Evolutionary conservation across 2,329 filamentous ascomycete species (phyloP).

Genomic region (Mycogone perniciosa): DNA sequence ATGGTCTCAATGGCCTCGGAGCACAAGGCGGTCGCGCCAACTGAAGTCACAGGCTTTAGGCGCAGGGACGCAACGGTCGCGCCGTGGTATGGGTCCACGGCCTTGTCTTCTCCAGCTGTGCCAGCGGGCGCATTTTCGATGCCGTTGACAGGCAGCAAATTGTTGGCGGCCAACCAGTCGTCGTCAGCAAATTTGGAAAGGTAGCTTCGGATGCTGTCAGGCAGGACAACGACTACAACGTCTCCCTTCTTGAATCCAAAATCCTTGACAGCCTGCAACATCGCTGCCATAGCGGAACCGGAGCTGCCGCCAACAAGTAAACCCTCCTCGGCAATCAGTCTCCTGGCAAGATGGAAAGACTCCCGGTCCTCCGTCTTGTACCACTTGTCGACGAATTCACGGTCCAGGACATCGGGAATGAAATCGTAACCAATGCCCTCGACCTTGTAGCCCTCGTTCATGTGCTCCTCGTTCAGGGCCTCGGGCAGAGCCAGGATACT

Average conservation of each 20-base stretch:
- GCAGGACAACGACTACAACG: constrained; percentile 82
- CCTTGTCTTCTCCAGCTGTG: constrained; percentile 30
- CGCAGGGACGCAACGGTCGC: constrained; percentile 78
- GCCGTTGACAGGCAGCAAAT: constrained; percentile 63
- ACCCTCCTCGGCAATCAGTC: constrained; percentile 89
- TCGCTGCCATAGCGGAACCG: constrained; percentile 82
- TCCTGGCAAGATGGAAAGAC: constrained; percentile 83
- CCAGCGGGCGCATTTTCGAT: constrained; percentile 42
- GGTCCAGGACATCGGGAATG: constrained; percentile 86
- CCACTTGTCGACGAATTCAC: constrained; percentile 78
- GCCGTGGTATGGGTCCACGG: constrained; percentile 63
- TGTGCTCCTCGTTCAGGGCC: constrained; percentile 68
- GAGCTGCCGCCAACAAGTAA: constrained; percentile 89
- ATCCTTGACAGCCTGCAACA: constrained; percentile 71
- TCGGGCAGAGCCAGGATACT: constrained; percentile 84
- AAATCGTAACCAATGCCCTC: constrained; percentile 99
- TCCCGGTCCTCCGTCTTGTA: constrained; percentile 96
- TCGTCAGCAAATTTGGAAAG: constrained; percentile 98
- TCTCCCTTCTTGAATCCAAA: constrained; percentile 74
- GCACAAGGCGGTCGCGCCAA: constrained; percentile 64
- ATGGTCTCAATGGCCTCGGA: constrained; percentile 92
- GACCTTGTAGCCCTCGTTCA: constrained; percentile 89
- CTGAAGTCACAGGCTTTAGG: constrained; percentile 87
- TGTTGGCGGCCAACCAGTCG: constrained; percentile 96
- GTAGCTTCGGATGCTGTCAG: constrained; percentile 95